Evolutionary conservation across 805 yeast genomes (phyloP).

Genomic region (Candida fluviatilis): DNA sequence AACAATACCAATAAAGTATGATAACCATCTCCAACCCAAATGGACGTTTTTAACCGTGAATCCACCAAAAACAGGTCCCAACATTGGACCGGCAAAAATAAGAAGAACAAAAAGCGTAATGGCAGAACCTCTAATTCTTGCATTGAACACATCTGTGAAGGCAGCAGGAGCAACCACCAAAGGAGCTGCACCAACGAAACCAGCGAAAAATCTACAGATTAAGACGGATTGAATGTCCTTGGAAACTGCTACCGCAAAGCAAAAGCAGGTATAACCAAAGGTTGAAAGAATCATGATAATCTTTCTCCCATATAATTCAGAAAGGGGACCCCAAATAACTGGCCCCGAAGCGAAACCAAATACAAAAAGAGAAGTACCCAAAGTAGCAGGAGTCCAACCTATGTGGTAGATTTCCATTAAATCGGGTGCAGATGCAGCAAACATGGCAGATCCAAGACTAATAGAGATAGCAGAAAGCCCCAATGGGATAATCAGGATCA

Average conservation of each 20-base stretch:
- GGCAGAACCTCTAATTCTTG: conserved; percentile 68
- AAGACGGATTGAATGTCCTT: conserved; percentile 73
- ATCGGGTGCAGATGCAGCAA: conserved; percentile 54
- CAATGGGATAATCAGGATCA: conserved; percentile 18
- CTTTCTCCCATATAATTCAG: conserved; percentile 35
- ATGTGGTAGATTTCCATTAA: conserved; percentile 51
- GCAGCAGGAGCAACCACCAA: conserved; percentile 82
- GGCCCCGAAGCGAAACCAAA: conserved; percentile 94
- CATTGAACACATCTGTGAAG: conserved; percentile 76
- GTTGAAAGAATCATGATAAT: conserved; percentile 42
- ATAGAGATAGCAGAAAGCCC: conserved; percentile 37
- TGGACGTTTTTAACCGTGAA: conserved; percentile 34
- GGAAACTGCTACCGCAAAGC: conserved; percentile 70
- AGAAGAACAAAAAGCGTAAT: conserved; percentile 66
- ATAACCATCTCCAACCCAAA: conserved; percentile 57
- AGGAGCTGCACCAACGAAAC: conserved; percentile 81
- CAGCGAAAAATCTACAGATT: conserved; percentile 76
- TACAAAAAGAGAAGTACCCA: conserved; percentile 79
- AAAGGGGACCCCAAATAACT: conserved; percentile 59
- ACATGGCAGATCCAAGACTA: conserved; percentile 82
- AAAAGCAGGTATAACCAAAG: conserved; percentile 34
- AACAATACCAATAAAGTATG: conserved; percentile 46
- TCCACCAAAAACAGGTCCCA: conserved; percentile 65
- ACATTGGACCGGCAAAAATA: conserved; percentile 74
- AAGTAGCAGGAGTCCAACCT: conserved; percentile 62